Conservation (phyloP, 176 grass and related monocot genomes). For the Canna indica region DNA sequence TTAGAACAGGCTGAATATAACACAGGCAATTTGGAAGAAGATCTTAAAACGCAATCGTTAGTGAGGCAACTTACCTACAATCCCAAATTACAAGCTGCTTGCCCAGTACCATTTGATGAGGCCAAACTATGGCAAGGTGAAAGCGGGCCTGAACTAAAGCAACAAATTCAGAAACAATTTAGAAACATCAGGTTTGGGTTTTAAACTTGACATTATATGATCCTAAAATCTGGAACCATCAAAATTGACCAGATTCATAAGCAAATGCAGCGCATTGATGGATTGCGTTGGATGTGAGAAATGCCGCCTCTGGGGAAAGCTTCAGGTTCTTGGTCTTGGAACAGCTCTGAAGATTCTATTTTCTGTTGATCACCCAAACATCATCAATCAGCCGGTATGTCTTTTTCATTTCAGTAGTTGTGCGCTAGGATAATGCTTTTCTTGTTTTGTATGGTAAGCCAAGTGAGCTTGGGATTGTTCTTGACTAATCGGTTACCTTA, state of each 20-base stretch:
- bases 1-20: conserved; percentile 92
- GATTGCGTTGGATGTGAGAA: conserved; percentile 98
- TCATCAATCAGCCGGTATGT: conserved; percentile 57
- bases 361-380: conserved; percentile 43
- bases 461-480: background rate
- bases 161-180: conserved; percentile 79
- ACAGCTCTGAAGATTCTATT: conserved; percentile 98
- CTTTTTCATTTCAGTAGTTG: background rate
- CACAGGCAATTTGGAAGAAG: conserved; percentile 76
- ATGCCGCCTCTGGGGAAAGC: conserved; percentile 95
- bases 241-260: background rate
- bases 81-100: conserved; percentile 67
- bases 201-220: background rate
- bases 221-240: background rate
- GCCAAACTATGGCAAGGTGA: conserved; percentile 97
- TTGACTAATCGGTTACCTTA: background rate
- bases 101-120: conserved; percentile 88
- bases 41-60: conserved; percentile 75
- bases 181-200: conserved; percentile 77
- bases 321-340: conserved; percentile 93
- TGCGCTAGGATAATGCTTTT: background rate
- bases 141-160: conserved; percentile 82
- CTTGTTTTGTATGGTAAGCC: background rate
- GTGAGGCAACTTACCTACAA: conserved; percentile 69
- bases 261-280: conserved; percentile 59